These are phyloP conservation scores for Hyaloscypha finlandica DNA, from an alignment of 495 filamentous ascomycete species.

Conservation along the genomic window DNA sequence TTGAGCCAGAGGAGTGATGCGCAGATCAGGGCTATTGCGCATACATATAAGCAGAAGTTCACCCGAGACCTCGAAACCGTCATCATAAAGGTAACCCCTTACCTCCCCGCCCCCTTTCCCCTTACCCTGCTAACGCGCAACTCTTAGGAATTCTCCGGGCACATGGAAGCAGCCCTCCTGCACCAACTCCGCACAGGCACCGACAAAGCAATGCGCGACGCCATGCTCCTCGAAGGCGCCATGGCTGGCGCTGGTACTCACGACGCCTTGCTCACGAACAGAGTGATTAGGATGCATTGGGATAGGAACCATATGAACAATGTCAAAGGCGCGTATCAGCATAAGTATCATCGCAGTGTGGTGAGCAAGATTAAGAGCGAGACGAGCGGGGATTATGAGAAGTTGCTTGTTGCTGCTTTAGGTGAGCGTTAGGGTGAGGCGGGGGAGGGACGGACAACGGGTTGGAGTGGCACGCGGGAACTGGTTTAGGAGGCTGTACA, in stretches of 20 bases:
- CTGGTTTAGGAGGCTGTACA: no score
- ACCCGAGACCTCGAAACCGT: slow-evolving; percentile 66
- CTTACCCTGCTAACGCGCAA: slow-evolving; percentile 12
- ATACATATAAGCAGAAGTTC: slow-evolving; percentile 68
- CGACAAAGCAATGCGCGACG: slow-evolving; percentile 82
- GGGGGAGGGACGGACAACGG: no score
- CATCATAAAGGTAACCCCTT: slow-evolving; percentile 57
- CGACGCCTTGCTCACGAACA: slow-evolving; percentile 72
- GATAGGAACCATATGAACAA: slow-evolving; percentile 66
- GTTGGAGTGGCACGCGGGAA: no score
- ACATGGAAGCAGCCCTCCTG: slow-evolving; percentile 86
- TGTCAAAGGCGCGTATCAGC: slow-evolving; percentile 72
- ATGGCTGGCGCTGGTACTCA: slow-evolving; percentile 90
- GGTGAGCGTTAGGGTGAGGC: slow-evolving; percentile 10
- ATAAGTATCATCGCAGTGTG: slow-evolving; percentile 63
- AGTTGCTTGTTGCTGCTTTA: slow-evolving; percentile 58
- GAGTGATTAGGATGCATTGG: slow-evolving; percentile 81
- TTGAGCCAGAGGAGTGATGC: slow-evolving; percentile 71
- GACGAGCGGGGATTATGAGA: slow-evolving; percentile 85
- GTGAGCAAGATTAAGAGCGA: slow-evolving; percentile 70
- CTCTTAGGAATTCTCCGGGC: slow-evolving; percentile 74
- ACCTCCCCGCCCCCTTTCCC: neutral
- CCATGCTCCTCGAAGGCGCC: slow-evolving; percentile 73
- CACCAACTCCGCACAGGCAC: slow-evolving; percentile 73
- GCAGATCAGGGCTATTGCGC: slow-evolving; percentile 78